These are phyloP conservation scores for Gastrodia elata DNA, from an alignment of 106 monocot genomes.

Conservation along the genomic window DNA sequence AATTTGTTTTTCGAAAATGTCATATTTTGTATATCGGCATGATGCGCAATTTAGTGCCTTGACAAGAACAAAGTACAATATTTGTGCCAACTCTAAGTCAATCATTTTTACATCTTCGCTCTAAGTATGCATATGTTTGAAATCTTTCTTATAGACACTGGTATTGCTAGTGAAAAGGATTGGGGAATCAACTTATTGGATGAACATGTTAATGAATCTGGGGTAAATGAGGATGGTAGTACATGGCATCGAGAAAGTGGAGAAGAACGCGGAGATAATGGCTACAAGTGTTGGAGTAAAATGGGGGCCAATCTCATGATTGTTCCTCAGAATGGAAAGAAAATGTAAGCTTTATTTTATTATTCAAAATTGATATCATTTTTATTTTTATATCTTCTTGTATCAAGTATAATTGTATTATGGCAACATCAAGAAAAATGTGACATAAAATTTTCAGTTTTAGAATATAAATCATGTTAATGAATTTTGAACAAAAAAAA, in stretches of 20 bases:
- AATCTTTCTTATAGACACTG: slow-evolving; percentile 80
- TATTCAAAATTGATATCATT: not conserved
- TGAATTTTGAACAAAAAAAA: not conserved
- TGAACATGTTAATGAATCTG: slow-evolving; percentile 72
- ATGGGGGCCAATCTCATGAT: slow-evolving; percentile 85
- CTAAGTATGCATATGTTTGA: slow-evolving; percentile 38
- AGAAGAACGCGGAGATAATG: slow-evolving; percentile 75
- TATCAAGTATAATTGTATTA: not conserved
- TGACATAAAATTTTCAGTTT: not conserved
- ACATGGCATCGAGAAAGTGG: slow-evolving; percentile 97
- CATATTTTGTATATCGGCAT: not conserved
- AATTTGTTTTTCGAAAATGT: not conserved
- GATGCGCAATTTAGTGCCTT: not conserved
- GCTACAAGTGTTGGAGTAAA: slow-evolving; percentile 78
- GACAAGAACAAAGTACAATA: not conserved
- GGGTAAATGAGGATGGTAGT: slow-evolving; percentile 89
- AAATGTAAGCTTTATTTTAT: slow-evolving; percentile 44
- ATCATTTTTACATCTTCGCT: slow-evolving; percentile 8
- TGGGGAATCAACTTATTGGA: slow-evolving; percentile 93
- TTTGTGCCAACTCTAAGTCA: slow-evolving; percentile 2
- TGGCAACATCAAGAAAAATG: not conserved
- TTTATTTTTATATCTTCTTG: not conserved
- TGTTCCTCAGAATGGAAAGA: slow-evolving; percentile 88
- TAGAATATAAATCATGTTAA: not conserved
- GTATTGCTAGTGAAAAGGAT: slow-evolving; percentile 99